Conservation (phyloP, 2,329 filamentous ascomycete genomes). For the Cadophora sp. region DNA sequence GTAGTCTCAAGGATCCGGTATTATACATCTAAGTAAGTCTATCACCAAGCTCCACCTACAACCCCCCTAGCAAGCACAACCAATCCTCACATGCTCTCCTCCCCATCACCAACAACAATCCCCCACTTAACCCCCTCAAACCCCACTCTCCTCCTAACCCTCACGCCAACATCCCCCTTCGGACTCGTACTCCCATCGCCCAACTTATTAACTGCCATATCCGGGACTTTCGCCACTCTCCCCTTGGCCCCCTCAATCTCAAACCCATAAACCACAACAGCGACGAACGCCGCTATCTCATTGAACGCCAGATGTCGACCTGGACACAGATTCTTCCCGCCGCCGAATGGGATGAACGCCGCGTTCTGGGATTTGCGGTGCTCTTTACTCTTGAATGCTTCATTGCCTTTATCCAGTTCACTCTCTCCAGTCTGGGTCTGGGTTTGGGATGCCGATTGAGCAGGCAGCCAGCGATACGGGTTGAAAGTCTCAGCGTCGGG, state of each 20-base stretch:
- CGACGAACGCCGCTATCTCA: constrained; percentile 47
- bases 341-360: constrained; percentile 48
- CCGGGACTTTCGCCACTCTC: constrained; percentile 22
- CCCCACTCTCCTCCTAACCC: constrained; percentile 32
- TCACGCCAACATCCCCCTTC: constrained; percentile 26
- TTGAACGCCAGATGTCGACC: constrained; percentile 48
- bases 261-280: constrained; percentile 45
- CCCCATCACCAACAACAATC: constrained; percentile 20
- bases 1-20: too few species aligned
- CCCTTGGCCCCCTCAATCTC: constrained; percentile 36
- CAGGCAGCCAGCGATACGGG: constrained; percentile 49
- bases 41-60: too few species aligned
- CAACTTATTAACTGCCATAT: constrained; percentile 20
- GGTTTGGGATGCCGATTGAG: neutral
- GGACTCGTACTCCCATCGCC: constrained; percentile 30
- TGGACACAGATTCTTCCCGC: constrained; percentile 49
- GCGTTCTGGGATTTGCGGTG: constrained; percentile 22
- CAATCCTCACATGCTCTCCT: neutral
- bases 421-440: neutral
- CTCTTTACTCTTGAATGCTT: constrained; percentile 27
- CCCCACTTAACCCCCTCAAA: constrained; percentile 33
- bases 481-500: constrained; percentile 50
- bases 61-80: too few species aligned
- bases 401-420: constrained; percentile 13
- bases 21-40: too few species aligned